A percentile compares a stretch with the other conserved stretches of the same genome.
Conservation (phyloP, 306 rosid genomes). For the Quillaja saponaria region DNA sequence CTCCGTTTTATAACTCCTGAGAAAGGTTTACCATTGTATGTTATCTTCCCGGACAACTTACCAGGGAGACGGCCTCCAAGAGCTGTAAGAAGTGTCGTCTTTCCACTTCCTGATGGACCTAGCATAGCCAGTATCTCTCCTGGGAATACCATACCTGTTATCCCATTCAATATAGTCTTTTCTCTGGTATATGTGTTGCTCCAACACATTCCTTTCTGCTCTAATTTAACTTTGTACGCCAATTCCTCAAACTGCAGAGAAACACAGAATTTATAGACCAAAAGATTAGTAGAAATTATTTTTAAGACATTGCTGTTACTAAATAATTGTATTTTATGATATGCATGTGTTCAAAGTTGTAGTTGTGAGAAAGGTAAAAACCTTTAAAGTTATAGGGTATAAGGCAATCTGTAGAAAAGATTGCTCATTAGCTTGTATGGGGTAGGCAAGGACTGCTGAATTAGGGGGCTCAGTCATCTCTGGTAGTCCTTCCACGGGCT, state of each 20-base stretch:
- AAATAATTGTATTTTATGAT: conserved; percentile 26
- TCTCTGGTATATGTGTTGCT: conserved; percentile 54
- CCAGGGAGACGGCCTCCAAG: conserved; percentile 87
- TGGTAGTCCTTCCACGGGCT: conserved; percentile 34
- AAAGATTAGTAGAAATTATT: conserved; percentile 14
- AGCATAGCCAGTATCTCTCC: conserved; percentile 96
- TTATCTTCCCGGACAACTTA: conserved; percentile 73
- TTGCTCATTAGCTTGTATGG: conserved; percentile 46
- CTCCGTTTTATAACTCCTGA: conserved; percentile 75
- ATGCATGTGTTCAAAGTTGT: background rate
- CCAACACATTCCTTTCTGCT: conserved; percentile 51
- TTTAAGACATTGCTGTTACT: conserved; percentile 8
- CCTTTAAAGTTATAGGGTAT: conserved; percentile 84
- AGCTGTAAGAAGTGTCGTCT: conserved; percentile 91
- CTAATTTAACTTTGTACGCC: conserved; percentile 79
- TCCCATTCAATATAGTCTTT: conserved; percentile 72
- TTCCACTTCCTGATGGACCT: conserved; percentile 98
- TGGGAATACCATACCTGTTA: conserved; percentile 80
- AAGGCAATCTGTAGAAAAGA: conserved; percentile 56
- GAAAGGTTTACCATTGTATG: conserved; percentile 76
- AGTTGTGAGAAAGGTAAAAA: conserved; percentile 25
- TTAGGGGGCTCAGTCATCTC: conserved; percentile 50
- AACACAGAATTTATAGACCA: conserved; percentile 11
- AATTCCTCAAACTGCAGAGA: conserved; percentile 83
- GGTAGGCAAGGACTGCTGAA: conserved; percentile 50